Evolutionary conservation across 78 protist genomes (phyloP).

Genomic region (Neovahlkampfia damariscottae): DNA sequence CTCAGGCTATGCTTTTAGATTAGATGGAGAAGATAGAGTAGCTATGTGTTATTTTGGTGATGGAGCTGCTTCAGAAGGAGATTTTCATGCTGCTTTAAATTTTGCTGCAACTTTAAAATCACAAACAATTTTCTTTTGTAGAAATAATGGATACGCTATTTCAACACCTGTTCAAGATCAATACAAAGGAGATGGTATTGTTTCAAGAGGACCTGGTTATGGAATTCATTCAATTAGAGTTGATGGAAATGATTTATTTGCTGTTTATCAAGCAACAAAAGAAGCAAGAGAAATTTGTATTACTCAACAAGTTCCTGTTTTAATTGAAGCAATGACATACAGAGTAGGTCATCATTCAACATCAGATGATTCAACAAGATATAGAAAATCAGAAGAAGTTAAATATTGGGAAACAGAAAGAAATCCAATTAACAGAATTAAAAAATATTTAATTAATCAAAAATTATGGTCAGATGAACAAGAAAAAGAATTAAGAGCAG

Average conservation of each 20-base stretch:
- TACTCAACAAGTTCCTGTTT: slow-evolving; percentile 36
- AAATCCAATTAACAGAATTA: slow-evolving; percentile 47
- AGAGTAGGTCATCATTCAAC: slow-evolving; percentile 86
- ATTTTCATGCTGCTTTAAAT: slow-evolving; percentile 89
- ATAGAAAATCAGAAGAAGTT: slow-evolving; percentile 61
- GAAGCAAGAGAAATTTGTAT: slow-evolving; percentile 50
- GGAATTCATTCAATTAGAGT: slow-evolving; percentile 79
- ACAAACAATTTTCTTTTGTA: slow-evolving; percentile 83
- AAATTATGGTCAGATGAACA: slow-evolving; percentile 31
- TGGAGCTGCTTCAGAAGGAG: slow-evolving; percentile 97
- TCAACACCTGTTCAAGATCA: slow-evolving; percentile 87
- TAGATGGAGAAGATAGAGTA: slow-evolving; percentile 28
- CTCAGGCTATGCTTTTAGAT: slow-evolving; percentile 71
- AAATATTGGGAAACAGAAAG: slow-evolving; percentile 26
- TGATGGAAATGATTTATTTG: slow-evolving; percentile 90
- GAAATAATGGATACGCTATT: slow-evolving; percentile 94
- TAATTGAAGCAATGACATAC: slow-evolving; percentile 71
- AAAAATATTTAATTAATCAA: neutral
- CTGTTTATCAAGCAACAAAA: slow-evolving; percentile 71
- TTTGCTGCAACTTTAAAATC: slow-evolving; percentile 76
- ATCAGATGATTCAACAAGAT: slow-evolving; percentile 81
- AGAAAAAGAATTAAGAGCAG: slow-evolving; percentile 2
- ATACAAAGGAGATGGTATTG: slow-evolving; percentile 80
- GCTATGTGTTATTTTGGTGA: slow-evolving; percentile 89
- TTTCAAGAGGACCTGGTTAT: slow-evolving; percentile 56